Evolutionary conservation across 2,329 filamentous ascomycete species (phyloP).

Genomic region (Botrytis cinerea): DNA sequence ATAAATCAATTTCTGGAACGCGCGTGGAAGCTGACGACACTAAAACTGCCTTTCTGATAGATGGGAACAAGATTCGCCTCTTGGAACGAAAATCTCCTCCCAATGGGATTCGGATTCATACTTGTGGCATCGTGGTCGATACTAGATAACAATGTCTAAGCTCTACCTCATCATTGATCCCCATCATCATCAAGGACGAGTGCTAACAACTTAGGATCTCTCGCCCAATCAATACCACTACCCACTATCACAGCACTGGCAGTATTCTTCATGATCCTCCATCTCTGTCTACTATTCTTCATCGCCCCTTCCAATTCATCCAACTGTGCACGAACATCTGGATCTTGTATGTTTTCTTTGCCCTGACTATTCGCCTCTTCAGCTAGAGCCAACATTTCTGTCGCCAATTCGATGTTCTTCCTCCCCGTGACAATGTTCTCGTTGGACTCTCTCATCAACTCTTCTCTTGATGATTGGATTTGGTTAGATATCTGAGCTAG

Average conservation of each 20-base stretch:
- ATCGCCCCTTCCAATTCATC: constrained; percentile 59
- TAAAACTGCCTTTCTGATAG: neutral
- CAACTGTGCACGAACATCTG: constrained; percentile 56
- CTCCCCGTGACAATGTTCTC: constrained; percentile 58
- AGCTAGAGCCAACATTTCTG: constrained; percentile 63
- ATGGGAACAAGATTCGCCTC: neutral
- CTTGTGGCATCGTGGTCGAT: neutral
- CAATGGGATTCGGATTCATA: neutral
- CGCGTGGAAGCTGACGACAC: neutral
- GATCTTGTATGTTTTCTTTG: constrained; percentile 55
- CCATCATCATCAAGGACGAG: constrained; percentile 71
- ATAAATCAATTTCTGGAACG: neutral
- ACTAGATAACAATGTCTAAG: neutral
- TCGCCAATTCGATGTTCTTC: constrained; percentile 64
- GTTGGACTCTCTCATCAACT: constrained; percentile 58
- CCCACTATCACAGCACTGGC: constrained; percentile 77
- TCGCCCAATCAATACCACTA: constrained; percentile 80
- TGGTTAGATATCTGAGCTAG: constrained; percentile 61
- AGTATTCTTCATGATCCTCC: constrained; percentile 75
- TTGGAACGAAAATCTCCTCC: too few species aligned
- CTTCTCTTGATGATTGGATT: constrained; percentile 52
- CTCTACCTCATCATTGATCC: constrained; percentile 41
- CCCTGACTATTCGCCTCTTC: constrained; percentile 56
- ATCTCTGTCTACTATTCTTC: constrained; percentile 63
- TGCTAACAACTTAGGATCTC: constrained; percentile 65